Evolutionary conservation across 495 filamentous ascomycete genomes (phyloP), one percentile per base, ranked within the genome.

Genomic region (Pseudomonodictys pantanalensis): DNA sequence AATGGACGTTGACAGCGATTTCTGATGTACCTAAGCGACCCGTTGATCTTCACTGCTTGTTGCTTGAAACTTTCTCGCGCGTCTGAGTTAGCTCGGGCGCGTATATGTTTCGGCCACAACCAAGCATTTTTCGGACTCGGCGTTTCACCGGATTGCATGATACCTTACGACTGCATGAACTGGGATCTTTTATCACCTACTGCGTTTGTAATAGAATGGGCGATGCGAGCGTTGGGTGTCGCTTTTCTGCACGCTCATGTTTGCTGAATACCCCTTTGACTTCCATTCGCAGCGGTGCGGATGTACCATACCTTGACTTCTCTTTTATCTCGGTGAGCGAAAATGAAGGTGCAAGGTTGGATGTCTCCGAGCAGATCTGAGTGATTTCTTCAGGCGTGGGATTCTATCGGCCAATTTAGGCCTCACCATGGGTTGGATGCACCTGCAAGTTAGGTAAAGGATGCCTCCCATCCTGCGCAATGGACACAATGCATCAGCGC

Each of bases 1-100:
- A 17, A 56, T 56, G 52, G 15, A 17, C 25, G 18, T 62, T 30
- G 59, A 62, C 45, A n/a, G 22, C 5, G 35, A 43, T 44, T 62
- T 25, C 56, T 45, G 25, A 4, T 32, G 23, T n/a, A 11, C 23
- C 2, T 49, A 62, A n/a, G n/a, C n/a, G n/a, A 43, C 51, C 43
- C 20, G 30, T 32, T 53, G 26, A 35, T 39, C 30, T 20, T 8
- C 2, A 25, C 2, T 26, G 28, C 17, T 46, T 12, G 5, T 10
- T 46, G 43, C 22, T 23, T 46, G 43, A 12, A 46, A 23, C 25
- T 46, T 12, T 2, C 20, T 23, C 22, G 24, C 3, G 25, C 17
- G 15, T 5, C 4, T 23, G 43, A n/a, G n/a, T 38, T 38, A 8
- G n/a, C n/a, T n/a, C 23, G 26, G n/a, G 20, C 2, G 17, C 29